Evolutionary conservation across 164 flowering plant genomes (phyloP).

Genomic region (Sedum album): DNA sequence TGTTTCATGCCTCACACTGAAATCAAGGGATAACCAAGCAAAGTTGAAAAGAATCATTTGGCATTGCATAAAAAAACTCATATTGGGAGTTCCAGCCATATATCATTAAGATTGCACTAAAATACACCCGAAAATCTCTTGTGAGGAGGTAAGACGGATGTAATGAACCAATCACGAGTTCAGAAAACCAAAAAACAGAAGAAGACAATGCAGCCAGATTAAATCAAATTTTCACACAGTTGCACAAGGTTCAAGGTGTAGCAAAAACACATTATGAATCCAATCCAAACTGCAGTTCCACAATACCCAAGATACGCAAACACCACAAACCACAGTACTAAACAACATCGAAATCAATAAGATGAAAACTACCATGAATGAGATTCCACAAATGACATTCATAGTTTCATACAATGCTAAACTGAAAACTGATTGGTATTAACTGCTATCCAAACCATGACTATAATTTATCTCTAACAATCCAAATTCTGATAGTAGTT

Average conservation of each 20-base stretch:
- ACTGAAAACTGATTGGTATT: too few relatives aligned
- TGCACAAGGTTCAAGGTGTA: background rate
- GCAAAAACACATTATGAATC: background rate
- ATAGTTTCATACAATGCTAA: too few relatives aligned
- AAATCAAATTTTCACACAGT: too few relatives aligned
- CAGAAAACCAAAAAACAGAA: background rate
- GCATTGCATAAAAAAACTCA: background rate
- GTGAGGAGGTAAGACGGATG: too few relatives aligned
- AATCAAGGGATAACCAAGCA: background rate
- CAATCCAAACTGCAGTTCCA: too few relatives aligned
- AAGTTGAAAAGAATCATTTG: background rate
- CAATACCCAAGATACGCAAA: background rate
- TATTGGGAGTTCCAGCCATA: background rate
- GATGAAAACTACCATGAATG: background rate
- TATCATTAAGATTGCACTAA: background rate
- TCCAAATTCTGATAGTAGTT: background rate
- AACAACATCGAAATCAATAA: background rate
- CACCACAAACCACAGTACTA: background rate
- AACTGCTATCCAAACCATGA: too few relatives aligned
- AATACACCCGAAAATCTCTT: too few relatives aligned
- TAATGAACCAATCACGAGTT: too few relatives aligned
- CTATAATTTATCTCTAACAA: background rate
- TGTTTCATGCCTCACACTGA: background rate
- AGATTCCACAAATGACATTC: background rate
- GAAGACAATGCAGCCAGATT: background rate